Evolutionary conservation across 495 filamentous ascomycete genomes (phyloP).

Genomic region (Penicillium paradoxum): DNA sequence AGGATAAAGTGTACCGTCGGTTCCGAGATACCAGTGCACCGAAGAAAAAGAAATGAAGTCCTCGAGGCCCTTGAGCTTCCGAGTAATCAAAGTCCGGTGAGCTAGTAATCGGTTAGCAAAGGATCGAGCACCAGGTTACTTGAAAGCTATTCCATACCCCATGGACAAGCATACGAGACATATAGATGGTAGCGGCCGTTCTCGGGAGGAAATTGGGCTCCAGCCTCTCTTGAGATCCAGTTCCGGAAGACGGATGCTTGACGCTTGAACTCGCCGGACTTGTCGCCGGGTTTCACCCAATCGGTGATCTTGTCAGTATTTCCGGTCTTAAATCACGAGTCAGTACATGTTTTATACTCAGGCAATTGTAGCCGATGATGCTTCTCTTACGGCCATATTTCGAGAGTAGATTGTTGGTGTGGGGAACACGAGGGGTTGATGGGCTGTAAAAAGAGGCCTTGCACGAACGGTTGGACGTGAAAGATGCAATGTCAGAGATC

Average conservation of each 20-base stretch:
- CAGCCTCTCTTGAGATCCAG: slow-evolving; percentile 61
- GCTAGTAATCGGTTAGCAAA: slow-evolving; percentile 32
- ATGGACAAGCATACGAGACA: slow-evolving; percentile 69
- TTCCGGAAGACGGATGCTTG: slow-evolving; percentile 65
- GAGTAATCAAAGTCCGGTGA: slow-evolving; percentile 61
- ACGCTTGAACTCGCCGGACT: slow-evolving; percentile 85
- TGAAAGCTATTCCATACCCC: slow-evolving; percentile 44
- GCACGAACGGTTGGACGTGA: slow-evolving; percentile 14
- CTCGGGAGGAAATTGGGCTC: slow-evolving; percentile 61
- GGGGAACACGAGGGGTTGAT: slow-evolving; percentile 20
- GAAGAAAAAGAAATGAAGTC: slow-evolving; percentile 60
- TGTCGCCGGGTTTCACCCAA: slow-evolving; percentile 72
- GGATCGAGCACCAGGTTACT: neutral
- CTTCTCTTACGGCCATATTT: slow-evolving; percentile 39
- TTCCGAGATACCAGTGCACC: slow-evolving; percentile 63
- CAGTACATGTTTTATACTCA: neutral
- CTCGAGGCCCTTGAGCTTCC: slow-evolving; percentile 63
- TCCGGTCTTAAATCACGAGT: slow-evolving; percentile 22
- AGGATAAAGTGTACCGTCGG: slow-evolving; percentile 43
- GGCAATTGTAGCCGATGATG: neutral
- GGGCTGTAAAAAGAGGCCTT: slow-evolving; percentile 11
- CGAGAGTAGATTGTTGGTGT: slow-evolving; percentile 15
- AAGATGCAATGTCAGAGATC: slow-evolving; percentile 21
- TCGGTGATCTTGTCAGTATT: slow-evolving; percentile 59
- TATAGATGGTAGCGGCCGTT: slow-evolving; percentile 67